A percentile compares a stretch with the other conserved stretches of the same genome.
Conservation (phyloP, 2,329 filamentous ascomycete species). For the Purpureocillium lavendulum region DNA sequence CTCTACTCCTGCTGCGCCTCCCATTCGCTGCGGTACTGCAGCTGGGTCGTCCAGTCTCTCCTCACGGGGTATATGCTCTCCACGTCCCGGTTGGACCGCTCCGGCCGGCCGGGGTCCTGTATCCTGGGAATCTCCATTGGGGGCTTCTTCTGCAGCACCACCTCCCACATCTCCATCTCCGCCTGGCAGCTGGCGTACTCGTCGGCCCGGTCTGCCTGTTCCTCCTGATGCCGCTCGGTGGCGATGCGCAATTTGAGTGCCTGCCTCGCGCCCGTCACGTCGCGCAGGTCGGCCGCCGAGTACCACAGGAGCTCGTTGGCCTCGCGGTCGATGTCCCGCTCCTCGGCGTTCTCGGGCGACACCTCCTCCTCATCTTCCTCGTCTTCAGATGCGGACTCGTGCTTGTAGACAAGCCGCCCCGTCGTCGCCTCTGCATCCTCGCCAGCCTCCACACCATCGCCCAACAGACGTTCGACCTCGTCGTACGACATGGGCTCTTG, state of each 20-base stretch:
- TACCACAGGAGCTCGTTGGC: constrained; percentile 32
- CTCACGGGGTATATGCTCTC: constrained; percentile 27
- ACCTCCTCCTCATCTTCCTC: constrained; percentile 7
- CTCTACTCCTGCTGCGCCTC: constrained; percentile 20
- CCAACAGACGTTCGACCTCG: constrained; percentile 32
- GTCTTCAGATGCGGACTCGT: constrained; percentile 5
- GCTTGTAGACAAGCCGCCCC: constrained; percentile 1
- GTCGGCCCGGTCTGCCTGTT: constrained; percentile 34
- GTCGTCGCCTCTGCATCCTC: constrained; percentile 3
- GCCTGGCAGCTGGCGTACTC: constrained; percentile 28
- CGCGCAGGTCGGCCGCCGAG: constrained; percentile 30
- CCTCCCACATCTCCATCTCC: constrained; percentile 36
- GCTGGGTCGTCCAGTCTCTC: constrained; percentile 28
- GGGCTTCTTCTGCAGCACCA: constrained; percentile 31
- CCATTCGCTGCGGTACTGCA: constrained; percentile 33
- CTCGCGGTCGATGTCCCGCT: constrained; percentile 24
- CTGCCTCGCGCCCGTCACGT: constrained; percentile 24
- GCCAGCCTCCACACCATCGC: background rate
- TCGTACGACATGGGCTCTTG: constrained; percentile 31
- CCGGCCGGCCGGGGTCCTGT: constrained; percentile 17
- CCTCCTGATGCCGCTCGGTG: constrained; percentile 33
- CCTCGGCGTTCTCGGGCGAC: constrained; percentile 17
- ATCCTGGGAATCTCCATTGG: constrained; percentile 23
- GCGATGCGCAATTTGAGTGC: constrained; percentile 29
- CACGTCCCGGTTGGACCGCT: constrained; percentile 20